A percentile compares a stretch with the other conserved stretches of the same genome.
These are phyloP conservation scores for Metarhizium brunneum DNA, from an alignment of 2,329 filamentous ascomycete genomes.

Conservation along the genomic window DNA sequence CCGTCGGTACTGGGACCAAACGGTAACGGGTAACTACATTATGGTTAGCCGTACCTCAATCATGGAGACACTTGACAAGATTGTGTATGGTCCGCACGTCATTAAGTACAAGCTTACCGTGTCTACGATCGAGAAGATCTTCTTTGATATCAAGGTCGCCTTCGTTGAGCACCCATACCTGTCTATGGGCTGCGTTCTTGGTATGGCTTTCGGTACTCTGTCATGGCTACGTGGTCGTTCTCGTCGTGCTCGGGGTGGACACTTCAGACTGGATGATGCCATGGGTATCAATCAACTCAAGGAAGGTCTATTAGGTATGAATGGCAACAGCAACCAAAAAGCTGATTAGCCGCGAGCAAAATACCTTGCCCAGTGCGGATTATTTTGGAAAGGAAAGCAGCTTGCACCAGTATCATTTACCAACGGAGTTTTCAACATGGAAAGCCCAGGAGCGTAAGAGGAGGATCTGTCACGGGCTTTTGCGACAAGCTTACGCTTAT, in stretches of 20 bases:
- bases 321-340: slow-evolving; percentile 25
- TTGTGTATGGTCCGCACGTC: slow-evolving; percentile 58
- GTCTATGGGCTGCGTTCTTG: slow-evolving; percentile 46
- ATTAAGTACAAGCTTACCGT: slow-evolving; percentile 74
- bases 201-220: slow-evolving; percentile 41
- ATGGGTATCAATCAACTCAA: slow-evolving; percentile 44
- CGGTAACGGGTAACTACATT: slow-evolving; percentile 81
- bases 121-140: slow-evolving; percentile 59
- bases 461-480: neutral
- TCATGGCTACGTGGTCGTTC: slow-evolving; percentile 46
- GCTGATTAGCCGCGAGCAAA: slow-evolving; percentile 18
- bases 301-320: slow-evolving; percentile 52
- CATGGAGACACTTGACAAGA: slow-evolving; percentile 71
- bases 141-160: slow-evolving; percentile 53
- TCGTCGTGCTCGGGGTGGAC: slow-evolving; percentile 43
- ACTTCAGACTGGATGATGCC: slow-evolving; percentile 54
- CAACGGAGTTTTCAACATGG: neutral
- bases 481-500: neutral
- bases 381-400: slow-evolving; percentile 5
- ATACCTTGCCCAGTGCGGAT: neutral
- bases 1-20: slow-evolving; percentile 90
- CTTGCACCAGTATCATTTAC: slow-evolving; percentile 2
- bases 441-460: neutral
- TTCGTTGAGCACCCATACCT: slow-evolving; percentile 52
- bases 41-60: slow-evolving; percentile 84